Conservation (phyloP, 345 rosid genomes). For the Salix suchowensis region DNA sequence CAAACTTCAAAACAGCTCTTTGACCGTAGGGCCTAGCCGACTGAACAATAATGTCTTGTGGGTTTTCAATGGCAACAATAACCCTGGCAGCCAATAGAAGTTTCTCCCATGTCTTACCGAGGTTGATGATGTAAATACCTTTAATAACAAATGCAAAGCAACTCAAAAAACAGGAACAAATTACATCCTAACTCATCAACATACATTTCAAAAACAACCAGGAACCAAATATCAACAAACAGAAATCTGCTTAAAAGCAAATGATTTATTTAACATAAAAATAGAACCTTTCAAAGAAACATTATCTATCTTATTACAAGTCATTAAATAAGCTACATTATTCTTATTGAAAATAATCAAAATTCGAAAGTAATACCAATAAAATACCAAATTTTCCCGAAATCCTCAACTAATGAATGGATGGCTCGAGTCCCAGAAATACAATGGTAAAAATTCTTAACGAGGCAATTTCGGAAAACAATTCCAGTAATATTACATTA, state of each 20-base stretch:
- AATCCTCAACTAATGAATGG: neutral
- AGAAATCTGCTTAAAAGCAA: neutral
- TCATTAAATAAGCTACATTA: neutral
- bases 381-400: neutral
- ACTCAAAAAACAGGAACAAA: neutral
- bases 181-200: neutral
- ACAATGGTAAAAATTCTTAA: neutral
- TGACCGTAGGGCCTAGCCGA: slow-evolving; percentile 98
- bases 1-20: slow-evolving; percentile 88
- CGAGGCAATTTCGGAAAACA: neutral
- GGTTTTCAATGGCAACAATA: slow-evolving; percentile 80
- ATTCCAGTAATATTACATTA: neutral
- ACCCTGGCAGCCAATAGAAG: slow-evolving; percentile 78
- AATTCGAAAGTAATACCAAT: neutral
- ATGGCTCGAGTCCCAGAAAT: neutral
- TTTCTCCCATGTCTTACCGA: slow-evolving; percentile 93
- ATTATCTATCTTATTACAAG: neutral
- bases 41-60: slow-evolving; percentile 88
- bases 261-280: neutral
- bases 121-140: slow-evolving; percentile 92
- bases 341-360: neutral
- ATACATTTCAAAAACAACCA: neutral
- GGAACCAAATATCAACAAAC: neutral
- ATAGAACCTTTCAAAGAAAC: neutral
- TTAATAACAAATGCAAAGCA: neutral